Evolutionary conservation across 768 basidiomycete species (phyloP).

Genomic region (Filobasidium floriforme): DNA sequence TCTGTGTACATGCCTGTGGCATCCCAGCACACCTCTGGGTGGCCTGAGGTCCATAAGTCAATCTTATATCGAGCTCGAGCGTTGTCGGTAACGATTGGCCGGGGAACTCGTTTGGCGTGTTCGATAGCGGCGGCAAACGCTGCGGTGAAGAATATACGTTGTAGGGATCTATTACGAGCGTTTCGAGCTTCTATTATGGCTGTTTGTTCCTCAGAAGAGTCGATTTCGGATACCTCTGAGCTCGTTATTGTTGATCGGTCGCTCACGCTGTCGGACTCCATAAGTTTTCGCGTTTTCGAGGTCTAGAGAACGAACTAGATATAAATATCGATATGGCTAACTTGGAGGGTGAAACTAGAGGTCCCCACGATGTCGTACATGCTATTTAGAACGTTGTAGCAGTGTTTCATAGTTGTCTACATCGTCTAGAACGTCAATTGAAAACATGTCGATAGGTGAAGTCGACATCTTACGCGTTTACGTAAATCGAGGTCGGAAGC

Average conservation of each 20-base stretch:
- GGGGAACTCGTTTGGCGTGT: neutral
- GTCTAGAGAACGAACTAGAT: too few species aligned
- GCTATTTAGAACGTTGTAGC: too few species aligned
- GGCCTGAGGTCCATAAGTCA: neutral
- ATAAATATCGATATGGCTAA: too few species aligned
- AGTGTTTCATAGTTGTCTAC: too few species aligned
- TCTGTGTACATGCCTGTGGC: neutral
- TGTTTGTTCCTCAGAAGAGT: neutral
- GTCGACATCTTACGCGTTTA: too few species aligned
- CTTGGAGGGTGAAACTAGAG: too few species aligned
- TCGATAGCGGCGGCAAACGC: neutral
- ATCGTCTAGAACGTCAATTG: too few species aligned
- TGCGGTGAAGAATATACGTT: neutral
- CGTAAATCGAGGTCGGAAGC: too few species aligned
- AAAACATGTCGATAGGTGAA: too few species aligned
- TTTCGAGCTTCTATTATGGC: neutral
- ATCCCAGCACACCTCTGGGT: neutral
- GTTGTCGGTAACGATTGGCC: neutral
- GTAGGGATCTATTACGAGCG: neutral
- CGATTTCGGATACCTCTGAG: neutral
- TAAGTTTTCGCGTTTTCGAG: too few species aligned
- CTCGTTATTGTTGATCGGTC: neutral
- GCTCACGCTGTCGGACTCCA: neutral
- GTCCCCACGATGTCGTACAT: too few species aligned
- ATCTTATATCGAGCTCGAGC: conserved; percentile 1